Conservation (phyloP, 129 eudicot species). For the Scalesia atractyloides region DNA sequence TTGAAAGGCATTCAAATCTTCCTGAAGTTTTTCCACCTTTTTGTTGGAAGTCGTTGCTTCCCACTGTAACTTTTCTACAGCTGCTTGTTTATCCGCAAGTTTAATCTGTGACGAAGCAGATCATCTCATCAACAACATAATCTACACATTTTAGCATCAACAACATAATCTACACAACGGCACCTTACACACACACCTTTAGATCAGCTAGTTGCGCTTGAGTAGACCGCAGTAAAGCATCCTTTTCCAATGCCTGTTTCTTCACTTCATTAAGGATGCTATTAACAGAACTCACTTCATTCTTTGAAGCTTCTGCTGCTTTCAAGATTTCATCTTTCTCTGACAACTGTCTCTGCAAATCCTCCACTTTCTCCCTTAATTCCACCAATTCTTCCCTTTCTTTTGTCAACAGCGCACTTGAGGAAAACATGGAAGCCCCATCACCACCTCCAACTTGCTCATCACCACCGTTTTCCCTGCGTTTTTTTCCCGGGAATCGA, state of each 20-base stretch:
- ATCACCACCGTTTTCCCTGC: constrained; percentile 49
- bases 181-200: constrained; percentile 53
- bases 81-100: constrained; percentile 98
- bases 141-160: neutral
- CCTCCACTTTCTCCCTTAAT: constrained; percentile 71
- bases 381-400: constrained; percentile 75
- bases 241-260: constrained; percentile 61
- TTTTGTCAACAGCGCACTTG: constrained; percentile 51
- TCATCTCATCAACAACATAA: constrained; percentile 15
- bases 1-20: constrained; percentile 65
- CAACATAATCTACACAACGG: neutral
- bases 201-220: constrained; percentile 81
- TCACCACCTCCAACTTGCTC: constrained; percentile 52
- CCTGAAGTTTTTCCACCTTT: constrained; percentile 73
- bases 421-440: constrained; percentile 46
- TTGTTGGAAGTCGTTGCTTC: constrained; percentile 86
- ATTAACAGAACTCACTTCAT: constrained; percentile 46
- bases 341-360: constrained; percentile 63
- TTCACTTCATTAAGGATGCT: constrained; percentile 61
- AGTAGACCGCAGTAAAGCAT: constrained; percentile 58
- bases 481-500: constrained; percentile 65
- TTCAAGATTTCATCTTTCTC: constrained; percentile 87
- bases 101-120: constrained; percentile 52
- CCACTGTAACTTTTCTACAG: constrained; percentile 88
- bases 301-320: constrained; percentile 58